phyloP scores from a whole-genome alignment of 2,329 filamentous ascomycete species.

The Cordyceps cicadae region DNA sequence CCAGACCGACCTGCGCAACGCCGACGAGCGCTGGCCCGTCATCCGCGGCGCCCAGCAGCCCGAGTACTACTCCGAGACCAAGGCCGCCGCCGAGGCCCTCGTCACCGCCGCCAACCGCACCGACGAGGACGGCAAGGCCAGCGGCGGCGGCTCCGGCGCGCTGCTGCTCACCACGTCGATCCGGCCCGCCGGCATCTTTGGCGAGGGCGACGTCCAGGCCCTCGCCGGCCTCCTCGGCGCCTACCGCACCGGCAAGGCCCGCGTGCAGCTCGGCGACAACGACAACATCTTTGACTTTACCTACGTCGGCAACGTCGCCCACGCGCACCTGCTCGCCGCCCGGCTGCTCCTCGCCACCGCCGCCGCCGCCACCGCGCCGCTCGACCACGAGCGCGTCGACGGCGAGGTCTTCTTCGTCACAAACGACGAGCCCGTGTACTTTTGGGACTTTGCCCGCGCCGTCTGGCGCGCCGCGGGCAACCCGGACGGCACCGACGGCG shows the following conservation, averaged over 20 bases:
- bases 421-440: conserved; percentile 80
- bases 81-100: conserved; percentile 74
- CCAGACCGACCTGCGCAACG: conserved; percentile 67
- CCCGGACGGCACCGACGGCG: conserved; percentile 41
- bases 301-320: conserved; percentile 55
- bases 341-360: conserved; percentile 58
- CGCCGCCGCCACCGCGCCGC: conserved; percentile 48
- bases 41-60: conserved; percentile 62
- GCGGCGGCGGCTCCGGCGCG: no score
- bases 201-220: conserved; percentile 74
- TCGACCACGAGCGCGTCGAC: conserved; percentile 66
- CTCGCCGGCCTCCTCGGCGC: conserved; percentile 67
- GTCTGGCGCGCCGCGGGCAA: conserved; percentile 61
- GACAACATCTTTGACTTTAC: conserved; percentile 57
- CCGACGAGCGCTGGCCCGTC: conserved; percentile 73
- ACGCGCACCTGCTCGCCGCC: conserved; percentile 77
- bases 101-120: conserved; percentile 68
- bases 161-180: conserved; percentile 66
- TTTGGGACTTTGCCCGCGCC: conserved; percentile 78
- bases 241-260: conserved; percentile 59
- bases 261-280: conserved; percentile 70
- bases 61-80: conserved; percentile 86
- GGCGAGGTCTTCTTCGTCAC: conserved; percentile 87
- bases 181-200: conserved; percentile 83
- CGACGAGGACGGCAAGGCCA: conserved; percentile 25